Base-by-base conservation (phyloP, 768 basidiomycete genomes). In the Tricholoma flavovirens region DNA sequence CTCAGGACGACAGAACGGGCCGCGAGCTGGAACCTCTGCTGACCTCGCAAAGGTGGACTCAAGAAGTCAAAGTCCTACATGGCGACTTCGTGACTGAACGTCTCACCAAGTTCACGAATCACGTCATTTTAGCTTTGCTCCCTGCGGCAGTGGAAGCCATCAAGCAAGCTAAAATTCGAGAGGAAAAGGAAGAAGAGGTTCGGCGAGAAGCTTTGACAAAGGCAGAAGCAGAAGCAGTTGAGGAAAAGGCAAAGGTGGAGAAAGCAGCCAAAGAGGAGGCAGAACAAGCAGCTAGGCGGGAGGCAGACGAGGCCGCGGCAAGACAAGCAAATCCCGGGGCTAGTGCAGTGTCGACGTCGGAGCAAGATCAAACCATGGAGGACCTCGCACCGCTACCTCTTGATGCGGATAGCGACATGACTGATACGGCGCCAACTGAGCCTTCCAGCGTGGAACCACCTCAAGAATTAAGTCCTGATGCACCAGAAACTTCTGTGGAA, bases 21-120 rank as follows among this genome's bases (percentile, higher is more conserved):
- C 83, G 83, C 35, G 84, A 84, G 45, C 86, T 93, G 49, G 85
- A 89, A 30, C 92, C 93, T 1, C 72, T 91, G 54, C 76, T 89
- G 9, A 96, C 94, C 1, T 66, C 86, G 29, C 89, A 92, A 63
- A 82, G 95, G 56, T 98, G 95, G 95, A 74, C 81, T 1, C 93
- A 96, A 66, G 94, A 96, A 69, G 84, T 83, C 58, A 90, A 88
- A 65, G 84, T 90, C 30, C 72, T 90, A 21, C 86, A 93, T 56
- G 87, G 89, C 14, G 84, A 84, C 60, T 87, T 88, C 56, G 81
- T 86, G 8, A 69, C 78, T 10, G 85, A 89, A 56, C 81, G 92
- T 17, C 76, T 83, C 17, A 75, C 70, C 21, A 89, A 83, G 62
- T 66, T 97, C 12, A 74, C 77, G 24, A 87, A 87, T 62, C 90